Base-by-base conservation (phyloP, 768 basidiomycete genomes). In the Russula dissimulans region DNA sequence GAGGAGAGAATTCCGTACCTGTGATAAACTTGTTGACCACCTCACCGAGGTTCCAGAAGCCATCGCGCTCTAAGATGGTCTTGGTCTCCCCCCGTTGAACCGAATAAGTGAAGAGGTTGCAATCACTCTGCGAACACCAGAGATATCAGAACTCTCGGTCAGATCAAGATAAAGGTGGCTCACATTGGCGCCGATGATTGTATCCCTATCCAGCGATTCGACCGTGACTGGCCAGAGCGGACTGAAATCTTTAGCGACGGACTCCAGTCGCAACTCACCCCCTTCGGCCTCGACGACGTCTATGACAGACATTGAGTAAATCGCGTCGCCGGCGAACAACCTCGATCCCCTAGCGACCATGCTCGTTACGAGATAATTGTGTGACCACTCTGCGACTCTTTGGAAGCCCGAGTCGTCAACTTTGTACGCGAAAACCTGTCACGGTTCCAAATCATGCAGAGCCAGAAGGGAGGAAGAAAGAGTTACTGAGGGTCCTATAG, bases 301-400 rank as follows among this genome's bases (percentile, higher is more conserved):
- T 36, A 95, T 74, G 31, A 91, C 65, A 3, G 91, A 86, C 17
- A 95, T 78, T 0, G 91, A 92, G 68, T 81, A 83, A 31, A 95
- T 80, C 8, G 85, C 83, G 67, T 97, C 94, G 39, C 89, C 89
- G n/a, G 84, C 79, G 17, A 89, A 72, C 29, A 95, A 69, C 48
- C 72, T 74, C 60, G 83, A 72, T 3, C 75, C 78, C 49, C 78
- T 78, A 3, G 81, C 73, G 0, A 79, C 81, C 22, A 97, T 72
- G 57, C 81, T 84, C 4, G 81, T 83, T 32, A 94, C 82, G 58
- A 89, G 62, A 72, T 94, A 93, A 57, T 89, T 92, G 69, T 91
- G 89, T 64, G 87, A 84, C 86, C 91, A 94, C 42, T 80, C 75
- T 0, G 80, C 70, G 7, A 82, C 65, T 34, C 75, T 74, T 42